phyloP scores from a whole-genome alignment of 148 eudicot genomes.

The Vaccinium vitisidaea region DNA sequence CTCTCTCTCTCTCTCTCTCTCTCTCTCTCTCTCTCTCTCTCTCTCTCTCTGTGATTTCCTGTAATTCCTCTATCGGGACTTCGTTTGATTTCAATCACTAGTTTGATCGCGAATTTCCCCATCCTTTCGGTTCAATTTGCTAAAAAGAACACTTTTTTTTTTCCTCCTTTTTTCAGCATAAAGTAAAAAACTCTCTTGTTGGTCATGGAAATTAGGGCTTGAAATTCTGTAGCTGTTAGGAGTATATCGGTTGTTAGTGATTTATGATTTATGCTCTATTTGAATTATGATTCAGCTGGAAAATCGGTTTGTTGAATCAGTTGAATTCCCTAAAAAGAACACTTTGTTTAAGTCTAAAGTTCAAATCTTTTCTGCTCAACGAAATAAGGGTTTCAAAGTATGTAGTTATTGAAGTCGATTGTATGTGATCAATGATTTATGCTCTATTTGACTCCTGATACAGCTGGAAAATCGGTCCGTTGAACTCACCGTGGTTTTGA shows the following conservation, averaged over 20 bases:
- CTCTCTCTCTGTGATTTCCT: not conserved
- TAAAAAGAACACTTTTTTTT: not conserved
- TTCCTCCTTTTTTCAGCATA: too few species aligned
- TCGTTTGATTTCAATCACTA: not conserved
- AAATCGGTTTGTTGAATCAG: not conserved
- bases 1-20: slow-evolving; percentile 9
- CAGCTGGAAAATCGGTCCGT: slow-evolving; percentile 21
- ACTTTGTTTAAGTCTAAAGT: not conserved
- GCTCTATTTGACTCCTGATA: not conserved
- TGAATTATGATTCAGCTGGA: not conserved
- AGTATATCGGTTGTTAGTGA: not conserved
- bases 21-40: not conserved
- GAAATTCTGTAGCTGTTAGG: not conserved
- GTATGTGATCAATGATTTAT: not conserved
- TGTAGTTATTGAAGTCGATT: not conserved
- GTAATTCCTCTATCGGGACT: not conserved
- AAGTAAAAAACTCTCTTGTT: not conserved
- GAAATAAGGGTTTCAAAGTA: not conserved
- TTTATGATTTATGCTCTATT: not conserved
- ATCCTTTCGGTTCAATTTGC: not conserved
- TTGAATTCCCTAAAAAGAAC: not conserved
- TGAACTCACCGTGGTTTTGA: not conserved
- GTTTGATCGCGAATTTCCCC: not conserved
- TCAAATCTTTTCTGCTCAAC: not conserved
- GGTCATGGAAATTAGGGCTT: not conserved